Percentiles rank a stretch among this genome's conserved stretches.
phyloP scores from a whole-genome alignment of 129 eudicot genomes.

The Gnaphalium uliginosum region DNA sequence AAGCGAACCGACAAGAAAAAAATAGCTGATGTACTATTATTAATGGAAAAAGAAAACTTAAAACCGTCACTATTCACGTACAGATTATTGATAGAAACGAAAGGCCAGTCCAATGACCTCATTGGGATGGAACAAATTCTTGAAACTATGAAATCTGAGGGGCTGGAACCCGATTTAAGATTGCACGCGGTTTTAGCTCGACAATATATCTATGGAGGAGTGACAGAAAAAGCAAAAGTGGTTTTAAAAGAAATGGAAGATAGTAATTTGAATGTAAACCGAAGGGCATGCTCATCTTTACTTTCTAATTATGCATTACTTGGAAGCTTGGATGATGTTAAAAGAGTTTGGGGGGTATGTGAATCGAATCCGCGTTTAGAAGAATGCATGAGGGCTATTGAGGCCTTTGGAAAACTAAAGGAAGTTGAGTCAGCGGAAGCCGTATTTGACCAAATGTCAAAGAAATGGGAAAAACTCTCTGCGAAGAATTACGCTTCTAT shows the following conservation, averaged over 20 bases:
- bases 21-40: slow-evolving; percentile 68
- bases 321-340: slow-evolving; percentile 63
- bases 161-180: slow-evolving; percentile 41
- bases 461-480: slow-evolving; percentile 38
- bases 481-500: slow-evolving; percentile 48
- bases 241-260: slow-evolving; percentile 78
- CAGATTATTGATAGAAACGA: slow-evolving; percentile 58
- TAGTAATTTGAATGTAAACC: slow-evolving; percentile 37
- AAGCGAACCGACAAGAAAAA: slow-evolving; percentile 72
- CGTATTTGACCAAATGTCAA: slow-evolving; percentile 47
- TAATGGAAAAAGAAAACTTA: slow-evolving; percentile 77
- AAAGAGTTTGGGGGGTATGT: slow-evolving; percentile 66
- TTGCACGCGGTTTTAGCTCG: slow-evolving; percentile 43
- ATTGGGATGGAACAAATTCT: slow-evolving; percentile 76
- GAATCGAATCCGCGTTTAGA: slow-evolving; percentile 34
- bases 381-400: slow-evolving; percentile 62
- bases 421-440: slow-evolving; percentile 74
- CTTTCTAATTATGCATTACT: slow-evolving; percentile 64
- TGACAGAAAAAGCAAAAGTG: slow-evolving; percentile 67
- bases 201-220: slow-evolving; percentile 53
- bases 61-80: slow-evolving; percentile 72
- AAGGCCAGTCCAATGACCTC: slow-evolving; percentile 72
- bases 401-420: slow-evolving; percentile 74
- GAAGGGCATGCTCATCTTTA: slow-evolving; percentile 41
- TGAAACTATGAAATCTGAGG: slow-evolving; percentile 84